These are phyloP conservation scores for Caryopteris hybrid DNA, from an alignment of 305 asterid species.

Conservation along the genomic window DNA sequence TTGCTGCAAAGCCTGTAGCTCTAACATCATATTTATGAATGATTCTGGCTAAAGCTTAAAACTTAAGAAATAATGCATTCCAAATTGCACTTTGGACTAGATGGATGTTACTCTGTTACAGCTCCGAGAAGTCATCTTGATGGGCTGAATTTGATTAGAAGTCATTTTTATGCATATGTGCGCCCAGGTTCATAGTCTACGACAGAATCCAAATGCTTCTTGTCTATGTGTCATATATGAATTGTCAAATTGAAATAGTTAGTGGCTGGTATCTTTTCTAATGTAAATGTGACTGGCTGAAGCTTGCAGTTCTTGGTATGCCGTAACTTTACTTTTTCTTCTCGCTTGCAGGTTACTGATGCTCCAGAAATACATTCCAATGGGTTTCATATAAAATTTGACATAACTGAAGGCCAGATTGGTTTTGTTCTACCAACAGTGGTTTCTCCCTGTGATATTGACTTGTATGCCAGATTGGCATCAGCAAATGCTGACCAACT, in stretches of 20 bases:
- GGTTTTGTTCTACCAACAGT: slow-evolving; percentile 94
- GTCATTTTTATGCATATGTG: not conserved
- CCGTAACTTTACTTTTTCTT: slow-evolving; percentile 12
- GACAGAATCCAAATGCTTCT: not conserved
- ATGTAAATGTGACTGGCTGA: not conserved
- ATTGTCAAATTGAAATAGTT: not conserved
- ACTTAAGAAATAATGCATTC: not conserved
- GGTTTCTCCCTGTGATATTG: slow-evolving; percentile 79
- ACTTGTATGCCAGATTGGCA: slow-evolving; percentile 54
- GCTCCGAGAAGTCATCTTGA: slow-evolving; percentile 2
- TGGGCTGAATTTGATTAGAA: slow-evolving; percentile 1
- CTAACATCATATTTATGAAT: not conserved
- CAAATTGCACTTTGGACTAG: slow-evolving; percentile 1
- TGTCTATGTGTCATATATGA: not conserved
- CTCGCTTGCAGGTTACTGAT: slow-evolving; percentile 75
- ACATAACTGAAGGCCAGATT: slow-evolving; percentile 84
- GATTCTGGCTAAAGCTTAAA: slow-evolving; percentile 1
- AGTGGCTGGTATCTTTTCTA: not conserved
- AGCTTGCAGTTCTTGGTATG: slow-evolving; percentile 4
- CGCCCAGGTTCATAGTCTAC: not conserved
- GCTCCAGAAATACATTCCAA: slow-evolving; percentile 99
- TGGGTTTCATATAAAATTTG: slow-evolving; percentile 94
- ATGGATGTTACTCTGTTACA: slow-evolving; percentile 1
- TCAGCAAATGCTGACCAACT: slow-evolving; percentile 38
- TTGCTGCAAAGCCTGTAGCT: not conserved